Percentiles rank a stretch among this genome's conserved stretches.
These are phyloP conservation scores for Backusella parvicylindrica DNA, from an alignment of 192 early-diverging fungal genomes.

Conservation along the genomic window DNA sequence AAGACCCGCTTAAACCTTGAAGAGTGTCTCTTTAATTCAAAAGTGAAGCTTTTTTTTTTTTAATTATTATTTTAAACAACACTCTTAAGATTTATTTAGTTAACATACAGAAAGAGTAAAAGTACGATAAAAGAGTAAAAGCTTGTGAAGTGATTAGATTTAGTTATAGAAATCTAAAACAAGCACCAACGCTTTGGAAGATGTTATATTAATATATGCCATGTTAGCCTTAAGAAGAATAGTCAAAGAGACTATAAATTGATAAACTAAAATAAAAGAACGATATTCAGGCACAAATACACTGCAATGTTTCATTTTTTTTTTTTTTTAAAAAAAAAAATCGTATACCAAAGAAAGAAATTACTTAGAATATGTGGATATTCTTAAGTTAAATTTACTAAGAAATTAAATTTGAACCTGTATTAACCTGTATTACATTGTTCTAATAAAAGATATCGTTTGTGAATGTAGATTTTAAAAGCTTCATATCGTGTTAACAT, in stretches of 20 bases:
- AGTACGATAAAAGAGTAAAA: too few relatives aligned
- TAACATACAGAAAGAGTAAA: background rate
- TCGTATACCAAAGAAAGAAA: background rate
- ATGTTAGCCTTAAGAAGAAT: background rate
- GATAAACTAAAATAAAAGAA: background rate
- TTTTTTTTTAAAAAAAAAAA: background rate
- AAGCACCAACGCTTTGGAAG: background rate
- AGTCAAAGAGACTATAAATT: background rate
- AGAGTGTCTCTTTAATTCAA: background rate
- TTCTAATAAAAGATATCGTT: too few relatives aligned
- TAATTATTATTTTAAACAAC: too few relatives aligned
- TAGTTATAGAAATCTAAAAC: too few relatives aligned
- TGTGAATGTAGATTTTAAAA: background rate
- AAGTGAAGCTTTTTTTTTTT: background rate
- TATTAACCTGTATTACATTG: background rate
- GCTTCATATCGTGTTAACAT: background rate
- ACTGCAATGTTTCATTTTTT: background rate
- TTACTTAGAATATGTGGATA: background rate
- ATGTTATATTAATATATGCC: background rate
- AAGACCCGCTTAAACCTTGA: background rate
- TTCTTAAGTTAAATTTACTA: background rate
- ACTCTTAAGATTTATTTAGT: background rate
- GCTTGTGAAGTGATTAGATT: too few relatives aligned
- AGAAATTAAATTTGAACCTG: background rate
- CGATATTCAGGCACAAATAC: background rate